Evolutionary conservation across 1,139 yeast genomes (phyloP), one percentile per base, ranked within the genome.

Genomic region (Saccharomyces hybrid): DNA sequence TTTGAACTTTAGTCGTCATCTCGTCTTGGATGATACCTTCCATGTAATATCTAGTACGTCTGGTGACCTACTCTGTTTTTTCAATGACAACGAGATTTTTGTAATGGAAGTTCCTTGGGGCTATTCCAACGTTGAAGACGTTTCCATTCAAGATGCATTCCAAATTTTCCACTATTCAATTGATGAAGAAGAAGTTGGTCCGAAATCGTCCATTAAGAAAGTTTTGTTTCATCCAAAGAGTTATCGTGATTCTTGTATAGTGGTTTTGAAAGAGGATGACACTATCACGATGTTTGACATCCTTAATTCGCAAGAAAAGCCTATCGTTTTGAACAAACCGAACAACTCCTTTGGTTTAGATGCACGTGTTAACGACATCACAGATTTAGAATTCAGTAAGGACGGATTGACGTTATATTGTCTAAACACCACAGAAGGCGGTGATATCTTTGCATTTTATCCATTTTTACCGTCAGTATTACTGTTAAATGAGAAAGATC

Each of bases 391-490:
- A 1, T 78, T 82, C 58, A 83, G 84, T 3, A 67, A 77, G 1
- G 61, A 65, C 20, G 71, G 74, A 0, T 58, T 83, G 47, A 75
- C 84, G 0, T 67, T 83, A 14, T 80, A 77, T 58, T 64, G 81
- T 4, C 60, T 80, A 53, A 76, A 78, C 23, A 62, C 55, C 1
- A 53, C 59, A 27, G 68, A 70, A n/a, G 84, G 79, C 46, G 80
- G 83, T 11, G 85, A 83, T 58, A 57, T 84, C 1, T 82, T 74
- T 60, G 73, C 78, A 0, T 68, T 83, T 2, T 79, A 77, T 56
- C 88, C 88, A 9, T 81, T 81, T 64, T 62, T 78, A 27, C 85
- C 88, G 0, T 59, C 67, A 2, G 62, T 66, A 25, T 64, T 79
- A 27, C 65, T 72, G 0, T 68, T 78, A 14, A 54, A 75, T 0